Evolutionary conservation across 2,329 filamentous ascomycete genomes (phyloP), one percentile per base, ranked within the genome.

Genomic region (Cladobotryum protrusum): DNA sequence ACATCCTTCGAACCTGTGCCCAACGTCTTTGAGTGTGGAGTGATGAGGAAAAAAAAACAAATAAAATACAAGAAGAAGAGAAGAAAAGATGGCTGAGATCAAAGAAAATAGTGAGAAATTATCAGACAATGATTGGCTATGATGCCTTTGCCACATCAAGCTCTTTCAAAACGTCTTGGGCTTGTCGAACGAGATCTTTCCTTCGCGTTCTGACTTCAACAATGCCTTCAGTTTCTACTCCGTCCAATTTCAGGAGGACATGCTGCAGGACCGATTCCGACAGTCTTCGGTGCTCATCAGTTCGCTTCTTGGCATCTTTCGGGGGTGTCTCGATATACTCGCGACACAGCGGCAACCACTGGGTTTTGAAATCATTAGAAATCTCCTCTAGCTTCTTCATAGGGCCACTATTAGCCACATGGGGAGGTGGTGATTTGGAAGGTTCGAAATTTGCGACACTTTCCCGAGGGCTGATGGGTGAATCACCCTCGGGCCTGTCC

Each of bases 221-320:
- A 56, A 87, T 81, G 5, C 86, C 86, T 43, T 85, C 83, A 0
- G 83, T 84, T 57, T 92, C 86, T 3, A 92, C 81, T 18, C 78
- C 83, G 63, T 93, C 88, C 36, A 89, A 67, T 69, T 91, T 92
- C 56, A 93, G 69, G 35, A 92, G 62, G 2, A 90, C 81, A 58
- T 90, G 85, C 54, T 85, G 81, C 73, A 93, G 74, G 36, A 90
- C 78, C 4, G 84, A 87, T 72, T 93, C 88, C 4, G 81, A 83
- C 15, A 93, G 66, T 63, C 79, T 84, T 63, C 85, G 83, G 64
- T 92, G 85, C 61, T 91, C 86, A 33, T 89, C 87, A 13, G 79
- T 77, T 45, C 79, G 73, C 73, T 86, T 89, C 65, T 84, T 83
- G 36, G 70, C 61, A 46, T 89, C 85, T 3, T 67, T 63, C 0